Evolutionary conservation across 345 rosid genomes (phyloP), one percentile per base, ranked within the genome.

Genomic region (Microcos paniculata): DNA sequence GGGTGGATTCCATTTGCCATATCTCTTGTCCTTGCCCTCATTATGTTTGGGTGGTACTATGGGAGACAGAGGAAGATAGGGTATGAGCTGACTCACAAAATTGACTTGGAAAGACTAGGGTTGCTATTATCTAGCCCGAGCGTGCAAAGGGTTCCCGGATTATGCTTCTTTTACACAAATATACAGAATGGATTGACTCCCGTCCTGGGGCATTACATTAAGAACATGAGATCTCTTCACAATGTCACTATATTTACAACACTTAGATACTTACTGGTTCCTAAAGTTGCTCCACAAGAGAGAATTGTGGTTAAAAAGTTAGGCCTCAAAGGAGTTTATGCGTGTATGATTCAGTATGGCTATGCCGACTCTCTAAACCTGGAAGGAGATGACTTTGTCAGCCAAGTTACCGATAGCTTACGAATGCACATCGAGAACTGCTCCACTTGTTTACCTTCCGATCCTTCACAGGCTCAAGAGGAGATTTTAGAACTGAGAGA

Each of bases 1-100:
- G 97, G 98, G 67, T 94, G 98, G 97, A 89, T 94, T 43, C 98
- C 97, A 7, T 92, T 94, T 30, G 97, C 90, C 21, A 90, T 94
- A 23, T 92, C 97, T 42, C 72, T 91, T 51, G 78, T 91, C 61
- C 93, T 94, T 42, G 90, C 93, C 16, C 80, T 92, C 74, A 85
- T 91, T 24, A 92, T 94, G 98, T 94, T 88, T 46, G 94, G 89
- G 64, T 94, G 97, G 97, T 92, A 90, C 68, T 89, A 91, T 11
- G 97, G 98, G 73, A 88, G 97, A 76, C 90, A 92, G 78, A 90
- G 91, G 78, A 90, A 90, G 89, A 79, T 91, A 7, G 90, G 89
- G 62, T 89, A 90, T 64, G 95, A 94, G 83, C 68, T 89, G 73
- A 88, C 87, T 51, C 89, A 88, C 85, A 90, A 79, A 84, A 85